phyloP scores from a whole-genome alignment of 1,284 basidiomycete genomes.

The Puccinia novopanici region DNA sequence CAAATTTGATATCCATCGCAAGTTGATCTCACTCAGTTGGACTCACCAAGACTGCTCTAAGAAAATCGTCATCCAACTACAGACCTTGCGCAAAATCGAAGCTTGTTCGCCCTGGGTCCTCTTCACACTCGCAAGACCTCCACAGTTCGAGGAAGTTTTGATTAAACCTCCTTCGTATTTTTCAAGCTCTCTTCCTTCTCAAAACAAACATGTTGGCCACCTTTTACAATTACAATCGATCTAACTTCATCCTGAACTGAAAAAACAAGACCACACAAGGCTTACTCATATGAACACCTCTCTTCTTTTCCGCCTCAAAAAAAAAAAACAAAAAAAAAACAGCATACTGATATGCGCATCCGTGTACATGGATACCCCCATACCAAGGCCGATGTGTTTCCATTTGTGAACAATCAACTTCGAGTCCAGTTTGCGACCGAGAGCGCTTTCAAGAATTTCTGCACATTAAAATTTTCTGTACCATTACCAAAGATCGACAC shows the following conservation, averaged over 20 bases:
- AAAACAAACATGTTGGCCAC: constrained; percentile 8
- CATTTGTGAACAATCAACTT: constrained; percentile 30
- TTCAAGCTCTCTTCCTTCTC: not conserved
- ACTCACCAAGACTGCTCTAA: not conserved
- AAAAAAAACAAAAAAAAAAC: no score
- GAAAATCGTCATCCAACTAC: not conserved
- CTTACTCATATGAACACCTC: not conserved
- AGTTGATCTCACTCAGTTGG: constrained; percentile 12
- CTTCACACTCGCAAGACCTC: not conserved
- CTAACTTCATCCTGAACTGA: not conserved
- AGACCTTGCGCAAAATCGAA: constrained; percentile 6
- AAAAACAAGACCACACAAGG: not conserved
- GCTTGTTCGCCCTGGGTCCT: constrained; percentile 26
- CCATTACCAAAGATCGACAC: constrained; percentile 5
- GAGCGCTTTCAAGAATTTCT: constrained; percentile 5
- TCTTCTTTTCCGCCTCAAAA: not conserved
- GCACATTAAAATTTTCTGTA: constrained; percentile 10
- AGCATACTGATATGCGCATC: not conserved
- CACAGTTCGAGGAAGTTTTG: constrained; percentile 5
- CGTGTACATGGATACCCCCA: constrained; percentile 12
- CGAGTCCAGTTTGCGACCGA: constrained; percentile 19
- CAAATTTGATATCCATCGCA: not conserved
- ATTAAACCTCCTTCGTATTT: not conserved
- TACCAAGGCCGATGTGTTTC: constrained; percentile 7
- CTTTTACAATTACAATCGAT: not conserved